Base-by-base conservation (phyloP, 1,284 basidiomycete genomes). In the Microbotryomycetes sp. region DNA sequence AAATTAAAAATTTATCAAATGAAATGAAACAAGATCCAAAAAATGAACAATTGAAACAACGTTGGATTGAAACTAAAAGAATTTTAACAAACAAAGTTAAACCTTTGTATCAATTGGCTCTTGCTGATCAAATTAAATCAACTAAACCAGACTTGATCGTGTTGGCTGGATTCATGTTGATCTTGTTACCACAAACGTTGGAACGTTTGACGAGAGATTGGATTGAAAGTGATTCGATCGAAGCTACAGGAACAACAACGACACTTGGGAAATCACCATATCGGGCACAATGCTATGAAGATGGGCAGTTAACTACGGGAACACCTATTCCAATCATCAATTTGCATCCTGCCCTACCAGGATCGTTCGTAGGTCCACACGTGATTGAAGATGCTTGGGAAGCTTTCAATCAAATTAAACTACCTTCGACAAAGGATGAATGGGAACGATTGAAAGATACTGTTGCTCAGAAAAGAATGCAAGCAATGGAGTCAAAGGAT, bases 161-260 rank as follows among this genome's bases (percentile, higher is more conserved):
- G 3, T 81, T 97, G 28, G 94, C 94, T 0, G 96, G 94, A 0
- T 98, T 92, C 88, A 97, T 98, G 94, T 92, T 97, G 74, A 87
- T 93, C 68, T 81, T 92, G 48, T 79, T 79, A 7, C 76, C 79
- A 55, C 65, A 74, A 19, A 83, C 84, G 73, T 73, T 83, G 23
- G 71, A 80, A 32, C 71, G 79, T 25, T 73, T 82, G n/a, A 49
- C 49, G 19, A 58, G 60, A 15, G 60, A 67, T 52, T 65, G 65
- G 63, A 58, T 64, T 45, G 66, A 64, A 32, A 32, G 26, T 26
- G 26, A 52, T 6, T 19, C 9, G 19, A 42, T 42, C 9, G 12
- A 42, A 19, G 36, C 36, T 12, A 9, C 36, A 12, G 36, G 36
- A 29, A 49, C 29, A 29, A 31, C 30, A 49, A 6, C 52, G 28